Evolutionary conservation across 1,284 basidiomycete genomes (phyloP), one percentile per base, ranked within the genome.

Genomic region (Rhodotorula sp.): DNA sequence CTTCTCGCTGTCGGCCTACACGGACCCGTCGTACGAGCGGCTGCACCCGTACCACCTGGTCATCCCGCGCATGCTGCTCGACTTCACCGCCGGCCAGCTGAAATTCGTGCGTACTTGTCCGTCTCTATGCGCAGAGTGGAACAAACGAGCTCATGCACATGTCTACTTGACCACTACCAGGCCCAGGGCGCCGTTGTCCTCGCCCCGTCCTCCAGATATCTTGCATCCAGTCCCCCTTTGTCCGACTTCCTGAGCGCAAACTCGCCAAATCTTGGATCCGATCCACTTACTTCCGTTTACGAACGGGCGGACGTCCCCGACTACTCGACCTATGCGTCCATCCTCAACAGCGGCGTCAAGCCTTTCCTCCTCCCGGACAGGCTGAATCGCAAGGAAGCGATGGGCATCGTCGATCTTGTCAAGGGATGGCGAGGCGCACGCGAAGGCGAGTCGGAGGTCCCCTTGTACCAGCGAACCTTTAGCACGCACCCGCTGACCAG

Each of bases 41-140:
- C 87, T 97, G 68, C 87, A 90, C 76, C 83, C 91, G 0, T 93
- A 90, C 79, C 90, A 96, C 79, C 85, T 98, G 5, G 90, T 90
- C 15, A 82, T 92, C 29, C 92, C 94, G 0, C 86, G 92, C 15
- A 79, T 92, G 34, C 82, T 92, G 48, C 84, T 96, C 59, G 91
- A 93, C 70, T 92, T 87, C 74, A 86, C 90, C 0, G 86, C 87
- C 18, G 92, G 91, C 48, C 84, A 85, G 74, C 86, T 87, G 64
- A 77, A 82, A 23, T 89, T 95, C 70, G 90, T 57, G 14, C 4
- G 63, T 91, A 75, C 69, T 23, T 47, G 31, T 71, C 23, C 51
- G 6, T 47, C 16, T 48, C 34, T 43, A n/a, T 7, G 51, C 52
- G 8, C 8, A 29, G n/a, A 23, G 3, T 8, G 7, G 20, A 21